Percentiles rank a stretch among this genome's conserved stretches.
phyloP scores from a whole-genome alignment of 495 filamentous ascomycete species.

The Endocarpon pusillum region DNA sequence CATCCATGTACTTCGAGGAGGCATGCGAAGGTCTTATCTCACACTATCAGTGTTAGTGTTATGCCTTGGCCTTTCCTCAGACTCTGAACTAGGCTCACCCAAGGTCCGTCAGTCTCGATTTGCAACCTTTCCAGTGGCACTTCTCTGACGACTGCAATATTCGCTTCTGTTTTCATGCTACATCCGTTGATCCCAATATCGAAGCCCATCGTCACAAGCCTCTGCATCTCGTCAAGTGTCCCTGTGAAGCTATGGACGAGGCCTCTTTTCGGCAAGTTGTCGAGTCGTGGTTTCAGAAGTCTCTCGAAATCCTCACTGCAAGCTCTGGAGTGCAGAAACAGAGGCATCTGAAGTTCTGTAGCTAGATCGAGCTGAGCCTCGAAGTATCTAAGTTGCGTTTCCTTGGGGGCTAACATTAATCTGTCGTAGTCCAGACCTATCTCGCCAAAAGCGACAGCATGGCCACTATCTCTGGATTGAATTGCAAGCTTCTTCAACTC shows the following conservation, averaged over 20 bases:
- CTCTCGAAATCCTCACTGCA: slow-evolving; percentile 66
- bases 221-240: slow-evolving; percentile 61
- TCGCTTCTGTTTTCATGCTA: slow-evolving; percentile 81
- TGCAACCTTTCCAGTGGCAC: slow-evolving; percentile 60
- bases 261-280: slow-evolving; percentile 46
- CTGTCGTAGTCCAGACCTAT: slow-evolving; percentile 95
- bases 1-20: slow-evolving; percentile 28
- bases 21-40: slow-evolving; percentile 39
- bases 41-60: slow-evolving; percentile 29
- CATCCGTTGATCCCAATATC: slow-evolving; percentile 85
- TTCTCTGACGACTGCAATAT: slow-evolving; percentile 60
- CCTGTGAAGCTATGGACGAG: slow-evolving; percentile 89
- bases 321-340: slow-evolving; percentile 82
- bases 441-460: slow-evolving; percentile 74
- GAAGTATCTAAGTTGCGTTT: slow-evolving; percentile 74
- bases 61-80: background rate
- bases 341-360: slow-evolving; percentile 56
- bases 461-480: slow-evolving; percentile 26
- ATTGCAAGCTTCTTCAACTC: slow-evolving; percentile 42
- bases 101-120: slow-evolving; percentile 89
- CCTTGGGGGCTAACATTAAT: slow-evolving; percentile 55
- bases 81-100: slow-evolving; percentile 30
- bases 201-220: slow-evolving; percentile 56
- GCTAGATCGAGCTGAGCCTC: slow-evolving; percentile 63
- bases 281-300: slow-evolving; percentile 34